These are phyloP conservation scores for Ascochyta koolunga DNA, from an alignment of 2,329 filamentous ascomycete genomes.

Conservation along the genomic window DNA sequence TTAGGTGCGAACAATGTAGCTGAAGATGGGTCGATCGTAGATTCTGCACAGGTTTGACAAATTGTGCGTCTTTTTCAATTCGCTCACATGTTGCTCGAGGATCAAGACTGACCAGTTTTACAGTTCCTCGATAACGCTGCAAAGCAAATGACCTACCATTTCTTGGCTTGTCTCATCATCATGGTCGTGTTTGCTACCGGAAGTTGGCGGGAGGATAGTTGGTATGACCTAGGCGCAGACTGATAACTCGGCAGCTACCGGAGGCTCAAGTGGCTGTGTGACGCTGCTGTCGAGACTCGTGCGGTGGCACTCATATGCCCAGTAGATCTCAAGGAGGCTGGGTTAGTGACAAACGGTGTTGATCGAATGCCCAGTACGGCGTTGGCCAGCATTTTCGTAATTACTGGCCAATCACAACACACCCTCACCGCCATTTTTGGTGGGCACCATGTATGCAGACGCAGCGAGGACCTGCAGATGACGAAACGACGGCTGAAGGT, in stretches of 20 bases:
- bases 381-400: slow-evolving; percentile 31
- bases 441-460: slow-evolving; percentile 34
- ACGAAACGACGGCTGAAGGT: slow-evolving; percentile 23
- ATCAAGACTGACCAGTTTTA: not conserved
- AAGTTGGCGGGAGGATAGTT: not conserved
- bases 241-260: slow-evolving; percentile 7
- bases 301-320: slow-evolving; percentile 15
- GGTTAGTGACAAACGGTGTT: slow-evolving; percentile 27
- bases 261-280: slow-evolving; percentile 18
- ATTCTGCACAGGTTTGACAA: not conserved
- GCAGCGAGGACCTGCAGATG: slow-evolving; percentile 30
- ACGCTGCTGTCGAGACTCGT: slow-evolving; percentile 12
- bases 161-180: not conserved
- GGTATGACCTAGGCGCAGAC: not conserved
- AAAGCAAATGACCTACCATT: not conserved
- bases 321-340: slow-evolving; percentile 25
- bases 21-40: not conserved
- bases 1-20: not conserved
- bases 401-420: slow-evolving; percentile 36
- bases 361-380: slow-evolving; percentile 24
- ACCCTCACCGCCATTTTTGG: slow-evolving; percentile 45
- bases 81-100: not conserved
- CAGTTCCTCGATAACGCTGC: not conserved
- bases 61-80: not conserved
- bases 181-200: not conserved